Conservation (phyloP, 176 grass and related monocot species). For the Oryza brachyantha region DNA sequence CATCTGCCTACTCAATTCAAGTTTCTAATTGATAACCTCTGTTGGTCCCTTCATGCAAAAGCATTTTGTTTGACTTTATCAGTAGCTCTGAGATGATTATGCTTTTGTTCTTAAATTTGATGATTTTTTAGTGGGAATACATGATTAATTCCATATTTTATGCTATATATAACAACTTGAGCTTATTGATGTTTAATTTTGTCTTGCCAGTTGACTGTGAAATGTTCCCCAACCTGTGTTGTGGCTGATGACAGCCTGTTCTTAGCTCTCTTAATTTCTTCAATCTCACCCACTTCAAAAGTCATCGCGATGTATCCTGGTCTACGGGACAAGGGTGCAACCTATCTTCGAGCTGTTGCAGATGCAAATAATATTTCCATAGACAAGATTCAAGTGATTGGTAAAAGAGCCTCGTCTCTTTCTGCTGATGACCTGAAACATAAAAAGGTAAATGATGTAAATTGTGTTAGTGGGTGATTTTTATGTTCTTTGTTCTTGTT, state of each 20-base stretch:
- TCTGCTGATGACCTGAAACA: constrained; percentile 40
- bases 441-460: constrained; percentile 58
- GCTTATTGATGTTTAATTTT: constrained; percentile 34
- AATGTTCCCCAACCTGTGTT: constrained; percentile 63
- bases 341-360: constrained; percentile 62
- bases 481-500: background rate
- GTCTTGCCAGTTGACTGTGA: constrained; percentile 52
- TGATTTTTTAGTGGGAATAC: background rate
- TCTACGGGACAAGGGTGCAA: constrained; percentile 53
- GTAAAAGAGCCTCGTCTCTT: constrained; percentile 51
- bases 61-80: background rate
- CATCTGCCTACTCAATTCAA: constrained; percentile 11
- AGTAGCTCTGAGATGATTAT: background rate
- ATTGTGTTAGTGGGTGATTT: background rate
- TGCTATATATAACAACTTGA: background rate
- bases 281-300: constrained; percentile 64
- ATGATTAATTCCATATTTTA: constrained; percentile 1
- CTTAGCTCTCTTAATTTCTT: constrained; percentile 58
- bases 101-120: background rate
- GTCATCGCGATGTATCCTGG: constrained; percentile 77
- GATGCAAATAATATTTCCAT: constrained; percentile 69
- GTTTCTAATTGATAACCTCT: background rate
- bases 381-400: constrained; percentile 61
- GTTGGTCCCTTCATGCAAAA: background rate
- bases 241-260: constrained; percentile 91